Evolutionary conservation across 208 protist species (phyloP), one percentile per base, ranked within the genome.

Genomic region (Borovskyia barvae): DNA sequence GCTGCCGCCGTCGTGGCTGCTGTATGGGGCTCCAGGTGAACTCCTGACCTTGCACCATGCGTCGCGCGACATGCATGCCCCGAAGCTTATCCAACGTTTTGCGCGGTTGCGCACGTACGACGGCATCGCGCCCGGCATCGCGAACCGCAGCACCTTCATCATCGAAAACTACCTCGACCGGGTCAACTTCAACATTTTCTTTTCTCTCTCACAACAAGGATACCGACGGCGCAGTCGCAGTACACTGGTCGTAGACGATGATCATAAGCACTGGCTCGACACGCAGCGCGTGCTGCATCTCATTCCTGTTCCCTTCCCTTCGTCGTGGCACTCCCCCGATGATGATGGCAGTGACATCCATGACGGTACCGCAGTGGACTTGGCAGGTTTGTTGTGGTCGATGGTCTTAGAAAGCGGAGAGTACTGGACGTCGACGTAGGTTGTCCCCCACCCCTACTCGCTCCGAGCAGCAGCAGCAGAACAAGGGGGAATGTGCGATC

Each of bases 201-300:
- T 80, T 33, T 3, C 15, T 25, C 4, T 24, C 0, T 8, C 24
- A n/a, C 32, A 15, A 24, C 46, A 32, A 35, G 20, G 11, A 0
- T 40, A 69, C 4, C 37, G 14, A 35, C 65, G 40, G 15, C 56
- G 48, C 24, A 24, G 1, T 6, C 3, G 7, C 0, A 25, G 14
- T 19, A 19, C 22, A 6, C 33, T 54, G 19, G 37, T 40, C 3
- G 28, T 86, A 1, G 66, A 87, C 7, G 89, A 95, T 58, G 86
- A 93, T 52, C 85, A 95, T 55, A 70, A 78, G 33, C 85, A 91
- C 53, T 95, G 86, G 75, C 61, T 88, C n/a, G 65, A 74, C 43
- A 83, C 77, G 24, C 69, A 82, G 24, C 80, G 80, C 5, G 77
- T 93, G 15, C 72, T 95, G 42, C 83, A 92, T 67, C 62, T 91